Percentiles rank a stretch among this genome's conserved stretches.
These are phyloP conservation scores for Nitzschia sp. DNA, from an alignment of 108 stramenopile genomes.

Conservation along the genomic window DNA sequence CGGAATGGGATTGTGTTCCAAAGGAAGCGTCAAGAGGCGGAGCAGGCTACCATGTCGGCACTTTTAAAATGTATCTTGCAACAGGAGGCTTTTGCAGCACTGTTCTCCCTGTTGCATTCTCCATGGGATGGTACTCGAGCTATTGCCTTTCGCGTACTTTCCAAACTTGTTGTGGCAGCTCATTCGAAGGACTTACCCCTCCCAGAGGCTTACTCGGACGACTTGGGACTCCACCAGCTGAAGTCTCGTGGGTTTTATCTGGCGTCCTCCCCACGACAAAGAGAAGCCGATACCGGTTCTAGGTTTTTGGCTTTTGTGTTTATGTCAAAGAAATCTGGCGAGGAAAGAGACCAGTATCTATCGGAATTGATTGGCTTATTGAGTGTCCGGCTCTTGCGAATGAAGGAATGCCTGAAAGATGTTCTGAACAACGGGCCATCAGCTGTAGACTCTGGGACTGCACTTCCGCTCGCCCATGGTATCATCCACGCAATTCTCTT, in stretches of 20 bases:
- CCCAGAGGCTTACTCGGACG: constrained; percentile 19
- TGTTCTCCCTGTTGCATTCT: constrained; percentile 51
- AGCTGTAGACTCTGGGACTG: neutral
- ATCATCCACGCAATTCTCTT: constrained; percentile 46
- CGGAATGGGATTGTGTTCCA: constrained; percentile 27
- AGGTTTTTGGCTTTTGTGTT: constrained; percentile 47
- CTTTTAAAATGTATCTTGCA: constrained; percentile 30
- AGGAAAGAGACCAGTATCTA: constrained; percentile 12
- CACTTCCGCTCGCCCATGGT: constrained; percentile 70
- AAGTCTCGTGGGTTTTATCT: constrained; percentile 45
- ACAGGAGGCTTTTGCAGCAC: constrained; percentile 36
- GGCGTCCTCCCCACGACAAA: constrained; percentile 61
- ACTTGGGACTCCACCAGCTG: neutral
- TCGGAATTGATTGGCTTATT: constrained; percentile 13
- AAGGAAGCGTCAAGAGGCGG: constrained; percentile 17
- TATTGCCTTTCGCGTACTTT: constrained; percentile 26
- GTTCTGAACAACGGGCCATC: neutral
- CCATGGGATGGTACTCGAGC: constrained; percentile 54
- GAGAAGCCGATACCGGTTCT: constrained; percentile 70
- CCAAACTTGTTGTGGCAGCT: constrained; percentile 25
- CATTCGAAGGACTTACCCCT: constrained; percentile 18
- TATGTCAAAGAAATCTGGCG: neutral
- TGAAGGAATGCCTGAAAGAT: constrained; percentile 24
- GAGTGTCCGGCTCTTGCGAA: constrained; percentile 20
- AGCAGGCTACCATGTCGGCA: constrained; percentile 12